Evolutionary conservation across 371 early-diverging fungal genomes (phyloP).

Genomic region (Spraguea lophii): DNA sequence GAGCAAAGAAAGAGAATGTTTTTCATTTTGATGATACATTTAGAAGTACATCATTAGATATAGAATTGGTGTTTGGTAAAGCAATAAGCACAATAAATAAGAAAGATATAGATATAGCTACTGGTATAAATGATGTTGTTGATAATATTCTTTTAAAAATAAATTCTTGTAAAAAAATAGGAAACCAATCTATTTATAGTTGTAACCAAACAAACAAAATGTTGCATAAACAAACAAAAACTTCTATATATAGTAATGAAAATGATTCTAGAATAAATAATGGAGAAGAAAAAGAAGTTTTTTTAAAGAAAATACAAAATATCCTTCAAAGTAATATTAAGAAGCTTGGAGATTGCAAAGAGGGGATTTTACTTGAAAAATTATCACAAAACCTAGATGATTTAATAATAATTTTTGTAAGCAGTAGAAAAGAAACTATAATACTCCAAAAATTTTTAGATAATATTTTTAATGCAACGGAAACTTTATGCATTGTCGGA

Average conservation of each 20-base stretch:
- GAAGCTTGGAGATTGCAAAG: too few species aligned
- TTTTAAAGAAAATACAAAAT: too few species aligned
- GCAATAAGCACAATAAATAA: background rate
- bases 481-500: constrained; percentile 11
- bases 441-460: background rate
- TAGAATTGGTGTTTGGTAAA: background rate
- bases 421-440: background rate
- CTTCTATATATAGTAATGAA: background rate
- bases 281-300: background rate
- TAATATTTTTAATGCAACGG: background rate
- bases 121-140: background rate
- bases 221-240: background rate
- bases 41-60: background rate
- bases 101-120: background rate
- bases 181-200: too few species aligned
- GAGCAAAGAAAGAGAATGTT: background rate
- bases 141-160: background rate
- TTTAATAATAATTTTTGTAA: background rate
- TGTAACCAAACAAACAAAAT: too few species aligned
- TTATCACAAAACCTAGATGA: background rate
- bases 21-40: background rate
- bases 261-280: background rate
- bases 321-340: background rate
- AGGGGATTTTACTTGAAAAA: background rate
- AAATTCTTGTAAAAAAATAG: too few species aligned